Base-by-base conservation (phyloP, 164 flowering plant species). In the Magnolia changhungtana region DNA sequence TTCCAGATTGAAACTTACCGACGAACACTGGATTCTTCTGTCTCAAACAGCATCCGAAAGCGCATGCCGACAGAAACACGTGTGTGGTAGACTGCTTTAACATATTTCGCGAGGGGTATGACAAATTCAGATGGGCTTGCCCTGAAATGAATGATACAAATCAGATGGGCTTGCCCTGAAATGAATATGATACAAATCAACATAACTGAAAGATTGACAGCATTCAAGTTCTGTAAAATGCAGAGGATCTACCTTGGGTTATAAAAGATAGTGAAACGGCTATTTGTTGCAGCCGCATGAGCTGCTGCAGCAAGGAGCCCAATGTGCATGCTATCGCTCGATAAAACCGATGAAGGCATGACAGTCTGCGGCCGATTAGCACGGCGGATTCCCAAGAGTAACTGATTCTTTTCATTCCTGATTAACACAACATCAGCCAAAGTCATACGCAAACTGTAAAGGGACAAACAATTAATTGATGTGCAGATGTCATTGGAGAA, bases 291-390 rank as follows among this genome's bases (percentile, higher is more conserved):
- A 78, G 98, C 97, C 69, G 98, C 98, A 88, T 94, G 98, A 79
- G 98, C 98, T 67, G 98, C 98, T 29, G 98, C 97, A 72, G 98
- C 98, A 79, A 94, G 96, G 73, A 94, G 93, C 55, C 98, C 98
- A 67, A 92, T 80, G 81, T 94, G 98, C 98, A 94, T 94, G 77
- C 98, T 94, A 74, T 94, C 98, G 77, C 97, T 90, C 19, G 98
- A 94, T 79, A 94, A 81, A 81, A 94, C 98, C 0, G 98, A 94
- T 61, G 98, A 94, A 63, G 98, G 97, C 94, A 92, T 92, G 58
- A 92, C 90, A 50, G 93, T 88, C 82, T 91, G 98, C 14, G 96
- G 92, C 55, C 98, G 83, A 84, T 81, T 91, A 73, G 98, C 97
- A 73, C 90, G 95, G n/a, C 97, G 85, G 74, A 94, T 93, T 21